These are phyloP conservation scores for Cutaneotrichosporon spelunceum DNA, from an alignment of 1,284 basidiomycete species.

Conservation along the genomic window DNA sequence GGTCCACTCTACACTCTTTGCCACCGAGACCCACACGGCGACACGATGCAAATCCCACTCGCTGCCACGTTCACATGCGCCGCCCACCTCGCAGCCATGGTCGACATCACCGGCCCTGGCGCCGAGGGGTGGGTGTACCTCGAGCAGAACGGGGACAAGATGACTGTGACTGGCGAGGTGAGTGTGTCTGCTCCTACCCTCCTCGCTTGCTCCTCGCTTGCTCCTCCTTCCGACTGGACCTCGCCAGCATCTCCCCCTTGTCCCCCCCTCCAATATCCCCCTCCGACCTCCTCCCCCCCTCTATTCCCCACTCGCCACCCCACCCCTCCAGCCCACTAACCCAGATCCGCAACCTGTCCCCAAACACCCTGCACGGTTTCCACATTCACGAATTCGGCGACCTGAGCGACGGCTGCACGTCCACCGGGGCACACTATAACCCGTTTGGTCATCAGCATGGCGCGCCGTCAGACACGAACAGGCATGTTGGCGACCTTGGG, in stretches of 20 bases:
- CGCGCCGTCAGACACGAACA: constrained; percentile 12
- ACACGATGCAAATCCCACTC: constrained; percentile 1
- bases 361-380: constrained; percentile 19
- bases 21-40: not conserved
- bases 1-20: not conserved
- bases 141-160: not conserved
- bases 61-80: not conserved
- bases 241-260: no score
- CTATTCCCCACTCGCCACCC: not conserved
- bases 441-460: constrained; percentile 17
- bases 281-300: not conserved
- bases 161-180: constrained; percentile 7
- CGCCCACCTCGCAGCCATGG: not conserved
- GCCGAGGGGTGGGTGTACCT: not conserved
- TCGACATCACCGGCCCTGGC: not conserved
- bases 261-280: no score
- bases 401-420: constrained; percentile 13
- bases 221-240: no score
- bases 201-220: no score
- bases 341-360: constrained; percentile 18
- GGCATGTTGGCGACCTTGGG: constrained; percentile 23
- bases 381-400: constrained; percentile 23
- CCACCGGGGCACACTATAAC: constrained; percentile 17
- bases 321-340: not conserved
- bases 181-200: not conserved